Conservation (phyloP, 257 asterid genomes). For the Lycium barbarum region DNA sequence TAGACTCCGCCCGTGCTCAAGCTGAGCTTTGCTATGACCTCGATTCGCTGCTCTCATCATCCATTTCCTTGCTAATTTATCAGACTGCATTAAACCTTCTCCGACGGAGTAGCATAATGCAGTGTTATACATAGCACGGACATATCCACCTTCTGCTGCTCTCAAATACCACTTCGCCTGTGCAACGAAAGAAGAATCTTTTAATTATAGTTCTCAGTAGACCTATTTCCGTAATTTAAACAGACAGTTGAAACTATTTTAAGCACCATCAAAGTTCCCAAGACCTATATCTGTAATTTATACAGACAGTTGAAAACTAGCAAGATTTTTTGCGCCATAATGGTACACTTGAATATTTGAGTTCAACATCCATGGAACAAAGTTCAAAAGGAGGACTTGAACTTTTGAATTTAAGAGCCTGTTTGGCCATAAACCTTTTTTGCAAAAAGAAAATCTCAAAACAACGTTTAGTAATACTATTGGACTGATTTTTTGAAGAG, state of each 20-base stretch:
- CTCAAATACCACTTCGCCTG: slow-evolving; percentile 81
- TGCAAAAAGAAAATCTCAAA: no score
- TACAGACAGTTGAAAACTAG: neutral
- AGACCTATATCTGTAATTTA: neutral
- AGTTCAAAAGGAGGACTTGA: neutral
- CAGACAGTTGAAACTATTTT: neutral
- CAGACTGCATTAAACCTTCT: slow-evolving; percentile 72
- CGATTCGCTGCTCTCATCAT: slow-evolving; percentile 94
- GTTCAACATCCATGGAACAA: neutral
- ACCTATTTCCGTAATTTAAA: neutral
- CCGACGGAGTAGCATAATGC: slow-evolving; percentile 85
- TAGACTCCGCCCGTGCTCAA: slow-evolving; percentile 79
- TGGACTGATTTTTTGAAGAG: no score
- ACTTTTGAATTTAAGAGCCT: no score
- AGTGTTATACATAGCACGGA: slow-evolving; percentile 91
- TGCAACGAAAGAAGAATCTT: neutral
- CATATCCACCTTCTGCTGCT: slow-evolving; percentile 97
- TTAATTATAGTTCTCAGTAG: neutral
- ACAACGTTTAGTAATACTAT: no score
- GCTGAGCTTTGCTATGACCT: slow-evolving; percentile 93
- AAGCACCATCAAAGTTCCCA: neutral
- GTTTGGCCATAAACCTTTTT: no score
- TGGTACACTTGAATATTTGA: neutral
- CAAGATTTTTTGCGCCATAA: neutral
- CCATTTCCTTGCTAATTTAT: slow-evolving; percentile 79